A percentile compares a stretch with the other conserved stretches of the same genome.
Evolutionary conservation across 2,329 filamentous ascomycete species (phyloP).

Genomic region (Lachnellula subtilissima): DNA sequence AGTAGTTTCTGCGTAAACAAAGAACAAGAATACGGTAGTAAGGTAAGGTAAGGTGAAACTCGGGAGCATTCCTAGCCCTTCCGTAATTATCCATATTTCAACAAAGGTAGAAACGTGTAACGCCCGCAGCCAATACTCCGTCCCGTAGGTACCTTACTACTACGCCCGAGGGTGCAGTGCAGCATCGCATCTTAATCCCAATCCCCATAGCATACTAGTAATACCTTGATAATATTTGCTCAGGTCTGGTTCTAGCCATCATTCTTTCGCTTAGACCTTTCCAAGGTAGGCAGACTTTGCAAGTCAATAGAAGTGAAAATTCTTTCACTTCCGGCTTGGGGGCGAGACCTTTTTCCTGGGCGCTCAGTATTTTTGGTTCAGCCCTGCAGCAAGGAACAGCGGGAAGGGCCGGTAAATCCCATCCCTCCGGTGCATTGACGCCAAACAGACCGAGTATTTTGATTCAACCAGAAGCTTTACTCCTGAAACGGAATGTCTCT

Average conservation of each 20-base stretch:
- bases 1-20: too few species aligned
- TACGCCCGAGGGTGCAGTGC: not conserved
- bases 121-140: not conserved
- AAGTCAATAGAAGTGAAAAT: not conserved
- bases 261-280: too few species aligned
- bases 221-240: not conserved
- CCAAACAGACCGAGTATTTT: too few species aligned
- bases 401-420: not conserved
- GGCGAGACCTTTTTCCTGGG: too few species aligned
- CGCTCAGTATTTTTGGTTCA: not conserved
- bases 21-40: not conserved
- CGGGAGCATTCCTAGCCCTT: not conserved
- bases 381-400: too few species aligned
- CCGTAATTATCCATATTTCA: not conserved
- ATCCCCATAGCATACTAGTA: not conserved
- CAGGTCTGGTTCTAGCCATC: not conserved
- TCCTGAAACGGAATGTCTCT: not conserved
- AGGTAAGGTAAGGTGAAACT: not conserved
- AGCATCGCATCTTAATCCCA: not conserved
- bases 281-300: not conserved
- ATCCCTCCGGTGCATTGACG: not conserved
- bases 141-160: not conserved
- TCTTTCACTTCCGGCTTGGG: not conserved
- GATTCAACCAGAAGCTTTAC: not conserved
- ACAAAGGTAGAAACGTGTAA: not conserved